A percentile compares a stretch with the other conserved stretches of the same genome.
Evolutionary conservation across 495 filamentous ascomycete genomes (phyloP).

Genomic region (Aspergillus incahuasiensis): DNA sequence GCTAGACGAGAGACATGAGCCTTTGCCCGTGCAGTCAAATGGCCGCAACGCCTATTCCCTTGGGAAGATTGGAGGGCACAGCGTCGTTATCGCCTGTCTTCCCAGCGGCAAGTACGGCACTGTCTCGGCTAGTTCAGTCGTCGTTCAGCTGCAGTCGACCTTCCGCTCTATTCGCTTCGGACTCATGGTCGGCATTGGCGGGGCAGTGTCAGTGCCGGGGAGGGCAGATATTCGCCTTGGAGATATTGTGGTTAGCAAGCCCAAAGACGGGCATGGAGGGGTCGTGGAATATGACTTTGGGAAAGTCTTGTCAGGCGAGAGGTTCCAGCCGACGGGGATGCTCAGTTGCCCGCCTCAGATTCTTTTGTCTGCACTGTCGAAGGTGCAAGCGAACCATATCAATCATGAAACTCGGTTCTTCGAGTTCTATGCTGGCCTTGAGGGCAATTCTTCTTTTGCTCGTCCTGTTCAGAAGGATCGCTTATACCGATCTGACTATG

Average conservation of each 20-base stretch:
- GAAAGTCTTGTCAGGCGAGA: slow-evolving; percentile 10
- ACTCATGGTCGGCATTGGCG: slow-evolving; percentile 6
- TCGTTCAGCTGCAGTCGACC: background rate
- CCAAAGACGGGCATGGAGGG: slow-evolving; percentile 15
- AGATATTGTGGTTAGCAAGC: slow-evolving; percentile 1
- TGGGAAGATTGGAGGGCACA: slow-evolving; percentile 32
- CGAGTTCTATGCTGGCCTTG: background rate
- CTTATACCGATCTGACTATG: background rate
- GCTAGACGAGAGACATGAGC: slow-evolving; percentile 29
- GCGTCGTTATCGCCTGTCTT: slow-evolving; percentile 15
- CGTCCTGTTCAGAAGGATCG: background rate
- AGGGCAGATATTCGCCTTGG: background rate
- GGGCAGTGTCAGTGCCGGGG: background rate
- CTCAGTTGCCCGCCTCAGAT: slow-evolving; percentile 25
- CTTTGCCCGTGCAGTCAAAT: slow-evolving; percentile 1
- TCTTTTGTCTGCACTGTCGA: slow-evolving; percentile 22
- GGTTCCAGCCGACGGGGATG: slow-evolving; percentile 23
- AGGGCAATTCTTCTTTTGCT: background rate
- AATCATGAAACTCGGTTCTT: slow-evolving; percentile 10
- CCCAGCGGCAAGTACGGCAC: background rate
- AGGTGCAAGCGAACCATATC: slow-evolving; percentile 17
- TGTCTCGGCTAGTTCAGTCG: background rate
- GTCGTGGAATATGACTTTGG: slow-evolving; percentile 42
- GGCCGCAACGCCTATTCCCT: slow-evolving; percentile 27
- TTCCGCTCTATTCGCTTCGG: background rate